Conservation (phyloP, 78 protist genomes). For the Dictyostelium capitatum region DNA sequence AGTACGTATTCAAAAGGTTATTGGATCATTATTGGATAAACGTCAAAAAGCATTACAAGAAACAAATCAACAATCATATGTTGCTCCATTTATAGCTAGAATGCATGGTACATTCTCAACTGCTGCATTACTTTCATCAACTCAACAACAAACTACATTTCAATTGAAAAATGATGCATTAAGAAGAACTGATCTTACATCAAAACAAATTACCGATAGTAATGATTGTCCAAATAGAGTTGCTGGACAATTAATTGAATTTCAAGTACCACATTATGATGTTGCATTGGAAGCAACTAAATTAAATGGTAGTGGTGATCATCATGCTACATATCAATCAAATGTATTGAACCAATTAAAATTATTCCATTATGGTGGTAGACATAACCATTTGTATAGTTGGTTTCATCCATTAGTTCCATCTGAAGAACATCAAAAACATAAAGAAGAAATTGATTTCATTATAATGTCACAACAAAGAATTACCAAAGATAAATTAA, state of each 20-base stretch:
- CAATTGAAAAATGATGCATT: slow-evolving; percentile 11
- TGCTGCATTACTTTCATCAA: not conserved
- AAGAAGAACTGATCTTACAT: slow-evolving; percentile 25
- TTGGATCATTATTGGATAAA: not conserved
- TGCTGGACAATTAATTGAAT: slow-evolving; percentile 31
- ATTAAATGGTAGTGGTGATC: not conserved
- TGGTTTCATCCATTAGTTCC: slow-evolving; percentile 67
- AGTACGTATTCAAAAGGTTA: slow-evolving; percentile 3
- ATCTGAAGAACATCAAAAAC: slow-evolving; percentile 48
- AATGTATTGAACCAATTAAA: not conserved
- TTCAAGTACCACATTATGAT: slow-evolving; percentile 48
- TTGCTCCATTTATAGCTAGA: not conserved
- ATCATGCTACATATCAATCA: not conserved
- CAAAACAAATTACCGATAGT: slow-evolving; percentile 25
- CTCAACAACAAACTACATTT: not conserved
- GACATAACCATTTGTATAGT: slow-evolving; percentile 16
- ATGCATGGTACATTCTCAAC: not conserved
- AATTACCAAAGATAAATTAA: slow-evolving; percentile 33
- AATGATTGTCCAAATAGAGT: slow-evolving; percentile 35
- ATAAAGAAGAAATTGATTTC: slow-evolving; percentile 57
- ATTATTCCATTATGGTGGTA: slow-evolving; percentile 3
- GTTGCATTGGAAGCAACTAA: not conserved
- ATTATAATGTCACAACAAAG: slow-evolving; percentile 70
- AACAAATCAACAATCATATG: not conserved
- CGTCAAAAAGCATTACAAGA: not conserved